Evolutionary conservation across 148 eudicot genomes (phyloP).

Genomic region (Salicornia ramosissima): DNA sequence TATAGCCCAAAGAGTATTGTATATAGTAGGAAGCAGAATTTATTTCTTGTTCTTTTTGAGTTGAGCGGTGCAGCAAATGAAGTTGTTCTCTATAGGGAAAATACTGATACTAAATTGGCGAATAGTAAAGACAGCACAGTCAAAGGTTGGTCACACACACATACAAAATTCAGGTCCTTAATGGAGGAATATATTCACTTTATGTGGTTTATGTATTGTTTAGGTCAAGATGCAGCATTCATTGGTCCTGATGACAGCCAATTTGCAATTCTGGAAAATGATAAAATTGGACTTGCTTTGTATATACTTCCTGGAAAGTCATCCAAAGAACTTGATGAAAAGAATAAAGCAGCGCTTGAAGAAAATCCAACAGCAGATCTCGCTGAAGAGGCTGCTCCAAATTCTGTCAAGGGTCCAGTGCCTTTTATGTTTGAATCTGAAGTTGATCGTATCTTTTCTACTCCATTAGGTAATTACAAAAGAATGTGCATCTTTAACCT

Average conservation of each 20-base stretch:
- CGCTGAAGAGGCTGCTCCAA: slow-evolving; percentile 43
- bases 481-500: background rate
- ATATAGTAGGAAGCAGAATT: slow-evolving; percentile 80
- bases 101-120: slow-evolving; percentile 57
- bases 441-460: slow-evolving; percentile 91
- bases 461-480: slow-evolving; percentile 70
- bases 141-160: slow-evolving; percentile 47
- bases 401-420: slow-evolving; percentile 76
- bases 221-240: slow-evolving; percentile 96
- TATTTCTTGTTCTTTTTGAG: slow-evolving; percentile 82
- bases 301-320: slow-evolving; percentile 76
- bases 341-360: slow-evolving; percentile 50
- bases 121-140: slow-evolving; percentile 72
- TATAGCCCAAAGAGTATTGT: slow-evolving; percentile 58
- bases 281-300: slow-evolving; percentile 71
- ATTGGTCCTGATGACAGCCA: slow-evolving; percentile 81
- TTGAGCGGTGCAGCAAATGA: slow-evolving; percentile 67
- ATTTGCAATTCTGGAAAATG: slow-evolving; percentile 90
- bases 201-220: slow-evolving; percentile 10
- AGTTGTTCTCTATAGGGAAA: slow-evolving; percentile 85
- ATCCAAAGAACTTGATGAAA: slow-evolving; percentile 54
- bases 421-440: slow-evolving; percentile 89
- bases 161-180: slow-evolving; percentile 8
- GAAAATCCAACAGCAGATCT: slow-evolving; percentile 58
- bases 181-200: slow-evolving; percentile 1